A percentile compares a stretch with the other conserved stretches of the same genome.
Conservation (phyloP, 2,329 filamentous ascomycete genomes). For the Davidsoniella eucalypti region DNA sequence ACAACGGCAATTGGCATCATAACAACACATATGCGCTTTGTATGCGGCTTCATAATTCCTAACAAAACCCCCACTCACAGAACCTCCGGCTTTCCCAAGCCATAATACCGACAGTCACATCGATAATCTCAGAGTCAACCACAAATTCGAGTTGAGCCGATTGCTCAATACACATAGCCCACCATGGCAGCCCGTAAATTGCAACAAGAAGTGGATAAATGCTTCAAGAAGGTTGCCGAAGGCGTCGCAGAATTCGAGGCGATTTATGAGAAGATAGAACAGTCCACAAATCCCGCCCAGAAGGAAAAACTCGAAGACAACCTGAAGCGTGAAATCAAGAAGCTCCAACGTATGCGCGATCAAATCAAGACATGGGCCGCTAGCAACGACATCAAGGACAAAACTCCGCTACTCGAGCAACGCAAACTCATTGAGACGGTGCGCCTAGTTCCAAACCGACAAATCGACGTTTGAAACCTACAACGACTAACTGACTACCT, state of each 20-base stretch:
- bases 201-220: slow-evolving; percentile 96
- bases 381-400: slow-evolving; percentile 98
- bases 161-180: slow-evolving; percentile 15
- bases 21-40: not conserved
- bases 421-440: slow-evolving; percentile 96
- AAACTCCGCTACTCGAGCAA: slow-evolving; percentile 84
- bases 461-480: slow-evolving; percentile 3
- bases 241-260: slow-evolving; percentile 81
- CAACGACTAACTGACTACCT: slow-evolving; percentile 14
- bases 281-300: slow-evolving; percentile 80
- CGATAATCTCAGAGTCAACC: not conserved
- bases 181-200: slow-evolving; percentile 91
- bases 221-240: slow-evolving; percentile 96
- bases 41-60: not conserved
- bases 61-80: not conserved
- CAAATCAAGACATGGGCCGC: slow-evolving; percentile 99
- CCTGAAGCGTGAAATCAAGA: slow-evolving; percentile 99
- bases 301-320: slow-evolving; percentile 98
- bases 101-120: not conserved
- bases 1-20: not conserved
- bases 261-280: slow-evolving; percentile 96
- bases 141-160: slow-evolving; percentile 11
- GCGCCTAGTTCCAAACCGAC: slow-evolving; percentile 21
- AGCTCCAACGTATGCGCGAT: slow-evolving; percentile 88
- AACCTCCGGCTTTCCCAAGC: not conserved